Evolutionary conservation across 2,329 filamentous ascomycete genomes (phyloP).

Genomic region (Emergomyces pasteurianus): DNA sequence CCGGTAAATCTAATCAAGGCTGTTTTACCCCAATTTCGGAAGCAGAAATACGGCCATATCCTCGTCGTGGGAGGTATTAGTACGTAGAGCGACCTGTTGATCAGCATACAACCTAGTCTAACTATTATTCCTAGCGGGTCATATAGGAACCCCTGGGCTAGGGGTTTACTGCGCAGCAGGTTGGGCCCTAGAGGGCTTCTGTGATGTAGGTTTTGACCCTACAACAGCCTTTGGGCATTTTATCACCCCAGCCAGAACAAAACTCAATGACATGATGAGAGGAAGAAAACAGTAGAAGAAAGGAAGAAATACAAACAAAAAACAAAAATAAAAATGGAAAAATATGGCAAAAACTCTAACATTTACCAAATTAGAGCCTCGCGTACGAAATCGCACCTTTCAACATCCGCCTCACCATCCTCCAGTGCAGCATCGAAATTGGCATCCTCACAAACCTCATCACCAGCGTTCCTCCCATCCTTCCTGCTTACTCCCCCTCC

Average conservation of each 20-base stretch:
- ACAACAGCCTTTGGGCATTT: neutral
- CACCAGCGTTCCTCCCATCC: conserved; percentile 65
- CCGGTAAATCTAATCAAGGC: conserved; percentile 95
- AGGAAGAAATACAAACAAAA: neutral
- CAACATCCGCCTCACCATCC: conserved; percentile 90
- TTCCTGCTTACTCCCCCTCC: conserved; percentile 53
- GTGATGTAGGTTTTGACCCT: conserved; percentile 50
- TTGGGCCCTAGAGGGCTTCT: conserved; percentile 93
- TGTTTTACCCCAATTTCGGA: conserved; percentile 64
- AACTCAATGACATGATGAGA: neutral
- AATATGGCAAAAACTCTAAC: neutral
- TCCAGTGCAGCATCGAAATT: conserved; percentile 92
- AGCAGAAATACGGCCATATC: conserved; percentile 75
- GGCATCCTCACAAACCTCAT: conserved; percentile 77
- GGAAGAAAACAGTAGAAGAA: neutral
- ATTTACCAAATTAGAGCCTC: conserved; percentile 44
- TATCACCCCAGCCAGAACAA: neutral
- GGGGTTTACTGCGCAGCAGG: conserved; percentile 84
- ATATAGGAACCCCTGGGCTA: conserved; percentile 85
- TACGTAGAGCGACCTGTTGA: conserved; percentile 17
- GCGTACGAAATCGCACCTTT: conserved; percentile 96
- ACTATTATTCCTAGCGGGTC: conserved; percentile 45
- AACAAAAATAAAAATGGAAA: neutral
- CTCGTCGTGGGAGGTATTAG: conserved; percentile 79
- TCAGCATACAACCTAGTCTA: neutral